Evolutionary conservation across 305 asterid species (phyloP), one percentile per base, ranked within the genome.

Genomic region (Fraxinus velutina): DNA sequence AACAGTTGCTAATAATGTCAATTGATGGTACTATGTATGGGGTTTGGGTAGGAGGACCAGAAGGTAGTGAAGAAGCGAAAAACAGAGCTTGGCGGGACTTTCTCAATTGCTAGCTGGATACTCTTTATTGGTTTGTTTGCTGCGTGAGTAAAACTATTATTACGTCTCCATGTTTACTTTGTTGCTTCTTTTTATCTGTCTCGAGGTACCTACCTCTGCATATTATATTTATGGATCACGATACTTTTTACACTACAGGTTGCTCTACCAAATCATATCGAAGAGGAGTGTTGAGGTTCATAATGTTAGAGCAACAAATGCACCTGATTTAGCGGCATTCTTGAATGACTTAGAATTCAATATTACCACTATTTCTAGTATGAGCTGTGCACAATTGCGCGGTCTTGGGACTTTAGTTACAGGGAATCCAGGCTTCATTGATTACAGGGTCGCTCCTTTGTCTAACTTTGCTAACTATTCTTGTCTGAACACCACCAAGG

Each of bases 31-130:
- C 29, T 12, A 30, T 30, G 39, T 70, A 30, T 70, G 75, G 75
- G 71, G 52, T 70, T 66, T 70, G 24, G 81, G 72, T 84, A 89
- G 74, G 88, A 92, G 77, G 99, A 95, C 75, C 97, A 90, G 91
- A 86, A 88, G 34, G 90, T 89, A 5, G 91, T 95, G 78, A 83
- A 79, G 88, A 95, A 92, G 90, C 90, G 99, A 77, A 95, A 95
- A 82, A 95, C 99, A 12, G 99, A 95, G 92, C 94, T 95, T 21
- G 99, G 99, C 10, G 99, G 99, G 57, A 77, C 97, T 73, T 88
- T 94, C 89, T 93, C 99, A 32, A 89, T 92, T 52, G 99, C 97
- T 34, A 94, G 94, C 80, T 92, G 97, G 97, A 92, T 95, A 81
- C 93, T 95, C 79, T 95, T 95, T 80, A 85, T 93, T 81, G 99